Conservation (phyloP, 768 basidiomycete genomes). For the Rhizopogon rudus region DNA sequence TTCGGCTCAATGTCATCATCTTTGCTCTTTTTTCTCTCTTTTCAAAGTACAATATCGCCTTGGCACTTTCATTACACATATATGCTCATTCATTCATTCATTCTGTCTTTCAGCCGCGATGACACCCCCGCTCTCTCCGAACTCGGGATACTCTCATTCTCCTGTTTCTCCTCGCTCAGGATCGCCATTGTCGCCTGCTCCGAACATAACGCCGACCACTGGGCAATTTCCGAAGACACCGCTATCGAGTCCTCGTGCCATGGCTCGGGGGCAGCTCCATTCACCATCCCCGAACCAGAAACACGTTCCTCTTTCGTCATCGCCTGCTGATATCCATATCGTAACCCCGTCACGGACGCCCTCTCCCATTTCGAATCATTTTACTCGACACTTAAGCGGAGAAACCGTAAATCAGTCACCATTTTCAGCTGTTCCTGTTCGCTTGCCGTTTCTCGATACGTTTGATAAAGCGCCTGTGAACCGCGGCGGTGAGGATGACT, state of each 20-base stretch:
- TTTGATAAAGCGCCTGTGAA: slow-evolving; percentile 20
- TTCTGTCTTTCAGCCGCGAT: slow-evolving; percentile 14
- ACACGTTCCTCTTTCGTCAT: slow-evolving; percentile 10
- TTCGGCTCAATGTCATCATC: neutral
- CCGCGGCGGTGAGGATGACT: slow-evolving; percentile 10
- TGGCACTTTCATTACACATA: neutral
- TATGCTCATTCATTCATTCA: neutral
- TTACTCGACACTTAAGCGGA: slow-evolving; percentile 90
- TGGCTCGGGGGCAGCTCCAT: slow-evolving; percentile 4
- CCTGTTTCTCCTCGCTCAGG: slow-evolving; percentile 27
- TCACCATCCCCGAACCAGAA: slow-evolving; percentile 13
- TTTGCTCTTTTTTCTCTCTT: neutral
- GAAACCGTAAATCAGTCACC: slow-evolving; percentile 23
- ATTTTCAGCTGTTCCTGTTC: slow-evolving; percentile 20
- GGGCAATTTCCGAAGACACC: slow-evolving; percentile 8
- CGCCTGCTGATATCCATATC: slow-evolving; percentile 20
- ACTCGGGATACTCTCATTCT: slow-evolving; percentile 26
- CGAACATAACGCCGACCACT: slow-evolving; percentile 8
- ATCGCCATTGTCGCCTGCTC: slow-evolving; percentile 19
- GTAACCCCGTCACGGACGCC: slow-evolving; percentile 25
- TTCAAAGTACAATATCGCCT: neutral
- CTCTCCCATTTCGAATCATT: slow-evolving; percentile 76
- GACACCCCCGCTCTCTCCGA: slow-evolving; percentile 30
- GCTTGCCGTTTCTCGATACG: slow-evolving; percentile 57
- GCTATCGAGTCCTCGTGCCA: slow-evolving; percentile 18